These are phyloP conservation scores for Teunomyces pallodes DNA, from an alignment of 805 yeast genomes.

Conservation along the genomic window DNA sequence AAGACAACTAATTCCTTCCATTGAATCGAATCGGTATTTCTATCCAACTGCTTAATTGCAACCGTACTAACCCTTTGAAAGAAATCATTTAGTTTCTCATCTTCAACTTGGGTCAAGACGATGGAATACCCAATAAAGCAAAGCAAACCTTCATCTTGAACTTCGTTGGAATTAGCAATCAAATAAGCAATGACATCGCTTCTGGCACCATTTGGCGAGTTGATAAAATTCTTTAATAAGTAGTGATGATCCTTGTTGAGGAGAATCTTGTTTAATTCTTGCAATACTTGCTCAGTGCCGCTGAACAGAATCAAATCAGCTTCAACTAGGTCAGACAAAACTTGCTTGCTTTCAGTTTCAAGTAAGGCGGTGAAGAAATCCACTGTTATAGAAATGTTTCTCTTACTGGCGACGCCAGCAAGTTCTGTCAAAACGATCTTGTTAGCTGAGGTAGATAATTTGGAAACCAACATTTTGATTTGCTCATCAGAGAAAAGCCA, in stretches of 20 bases:
- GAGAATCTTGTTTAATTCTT: slow-evolving; percentile 8
- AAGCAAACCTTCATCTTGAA: slow-evolving; percentile 15
- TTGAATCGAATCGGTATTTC: background rate
- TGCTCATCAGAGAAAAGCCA: slow-evolving; percentile 27
- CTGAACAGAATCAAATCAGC: slow-evolving; percentile 8
- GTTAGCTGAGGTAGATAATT: background rate
- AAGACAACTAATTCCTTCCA: slow-evolving; percentile 20
- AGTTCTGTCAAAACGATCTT: slow-evolving; percentile 2
- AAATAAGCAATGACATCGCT: slow-evolving; percentile 9
- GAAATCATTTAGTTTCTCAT: slow-evolving; percentile 7
- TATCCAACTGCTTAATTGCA: slow-evolving; percentile 11
- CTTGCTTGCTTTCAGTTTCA: background rate
- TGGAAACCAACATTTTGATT: slow-evolving; percentile 10
- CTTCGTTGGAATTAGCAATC: slow-evolving; percentile 6
- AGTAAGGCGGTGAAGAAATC: background rate
- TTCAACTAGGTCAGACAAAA: slow-evolving; percentile 10
- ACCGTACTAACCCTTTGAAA: slow-evolving; percentile 10
- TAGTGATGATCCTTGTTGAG: slow-evolving; percentile 7
- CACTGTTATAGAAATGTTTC: background rate
- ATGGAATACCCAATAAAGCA: slow-evolving; percentile 19
- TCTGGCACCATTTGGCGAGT: slow-evolving; percentile 4
- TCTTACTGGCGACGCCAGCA: slow-evolving; percentile 1
- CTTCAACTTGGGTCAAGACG: background rate
- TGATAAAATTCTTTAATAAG: slow-evolving; percentile 14
- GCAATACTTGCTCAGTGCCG: slow-evolving; percentile 2